Percentiles rank a stretch among this genome's conserved stretches.
phyloP scores from a whole-genome alignment of 1,284 basidiomycete genomes.

The Ustilago tritici region DNA sequence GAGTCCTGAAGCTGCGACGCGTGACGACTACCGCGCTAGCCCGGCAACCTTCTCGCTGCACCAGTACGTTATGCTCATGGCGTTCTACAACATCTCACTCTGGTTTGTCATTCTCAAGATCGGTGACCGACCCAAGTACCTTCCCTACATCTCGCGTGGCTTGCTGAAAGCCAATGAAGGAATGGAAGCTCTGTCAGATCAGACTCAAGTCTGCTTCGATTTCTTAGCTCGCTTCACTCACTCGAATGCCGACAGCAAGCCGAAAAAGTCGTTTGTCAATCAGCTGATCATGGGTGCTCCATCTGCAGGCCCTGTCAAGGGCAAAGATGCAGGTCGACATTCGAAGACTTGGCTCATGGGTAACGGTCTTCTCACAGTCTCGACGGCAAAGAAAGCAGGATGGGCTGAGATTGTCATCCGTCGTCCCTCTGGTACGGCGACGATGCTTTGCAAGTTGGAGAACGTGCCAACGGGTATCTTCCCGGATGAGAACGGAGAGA shows the following conservation, averaged over 20 bases:
- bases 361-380: conserved; percentile 86
- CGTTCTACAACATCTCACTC: conserved; percentile 90
- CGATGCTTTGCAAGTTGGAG: conserved; percentile 87
- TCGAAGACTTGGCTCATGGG: conserved; percentile 88
- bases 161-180: conserved; percentile 88
- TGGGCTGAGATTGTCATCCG: conserved; percentile 91
- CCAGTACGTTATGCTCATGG: conserved; percentile 93
- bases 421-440: conserved; percentile 87
- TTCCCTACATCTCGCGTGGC: conserved; percentile 87
- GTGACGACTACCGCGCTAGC: conserved; percentile 63
- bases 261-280: conserved; percentile 82
- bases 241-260: conserved; percentile 90
- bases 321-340: conserved; percentile 59
- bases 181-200: conserved; percentile 81
- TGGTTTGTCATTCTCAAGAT: conserved; percentile 94
- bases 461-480: conserved; percentile 75
- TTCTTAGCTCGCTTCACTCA: conserved; percentile 96
- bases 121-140: conserved; percentile 83
- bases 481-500: conserved; percentile 71
- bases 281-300: conserved; percentile 73
- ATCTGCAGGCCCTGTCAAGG: conserved; percentile 50
- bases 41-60: conserved; percentile 82
- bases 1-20: conserved; percentile 56
- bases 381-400: conserved; percentile 79
- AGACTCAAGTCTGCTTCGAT: conserved; percentile 96